These are phyloP conservation scores for Ophiocordyceps robertsii DNA, from an alignment of 2,329 filamentous ascomycete species.

Conservation along the genomic window DNA sequence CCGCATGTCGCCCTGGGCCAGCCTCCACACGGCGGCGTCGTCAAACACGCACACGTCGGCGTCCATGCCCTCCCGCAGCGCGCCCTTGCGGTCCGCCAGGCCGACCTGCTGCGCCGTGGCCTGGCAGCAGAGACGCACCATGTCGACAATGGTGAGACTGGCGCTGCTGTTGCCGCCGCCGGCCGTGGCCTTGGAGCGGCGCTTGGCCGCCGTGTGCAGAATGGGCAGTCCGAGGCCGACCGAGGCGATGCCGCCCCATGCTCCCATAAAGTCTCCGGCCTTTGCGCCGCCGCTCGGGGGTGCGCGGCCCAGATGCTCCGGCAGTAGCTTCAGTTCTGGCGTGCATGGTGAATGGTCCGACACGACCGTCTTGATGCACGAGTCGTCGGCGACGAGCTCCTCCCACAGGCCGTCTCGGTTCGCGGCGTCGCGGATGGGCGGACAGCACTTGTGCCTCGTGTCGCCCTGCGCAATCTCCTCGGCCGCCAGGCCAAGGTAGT, in stretches of 20 bases:
- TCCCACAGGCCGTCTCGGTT: constrained; percentile 84
- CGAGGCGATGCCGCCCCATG: constrained; percentile 92
- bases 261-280: constrained; percentile 82
- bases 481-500: constrained; percentile 75
- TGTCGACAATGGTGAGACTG: constrained; percentile 52
- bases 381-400: constrained; percentile 57
- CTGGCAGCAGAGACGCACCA: constrained; percentile 72
- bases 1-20: constrained; percentile 67
- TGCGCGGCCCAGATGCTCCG: constrained; percentile 39
- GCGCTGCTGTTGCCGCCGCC: constrained; percentile 10
- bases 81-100: constrained; percentile 65
- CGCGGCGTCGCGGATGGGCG: constrained; percentile 66
- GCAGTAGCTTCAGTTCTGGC: constrained; percentile 81
- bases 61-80: constrained; percentile 65
- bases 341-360: constrained; percentile 96
- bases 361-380: constrained; percentile 82
- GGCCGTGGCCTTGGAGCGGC: constrained; percentile 34
- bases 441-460: constrained; percentile 89
- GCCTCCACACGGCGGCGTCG: constrained; percentile 63
- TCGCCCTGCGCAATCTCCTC: constrained; percentile 76
- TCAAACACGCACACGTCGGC: constrained; percentile 88
- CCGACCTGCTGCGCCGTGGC: constrained; percentile 87
- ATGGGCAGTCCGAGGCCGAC: constrained; percentile 89
- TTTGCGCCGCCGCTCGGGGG: constrained; percentile 1
- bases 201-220: constrained; percentile 63